Base-by-base conservation (phyloP, 2,329 filamentous ascomycete genomes). In the Alternaria triticimaculans region DNA sequence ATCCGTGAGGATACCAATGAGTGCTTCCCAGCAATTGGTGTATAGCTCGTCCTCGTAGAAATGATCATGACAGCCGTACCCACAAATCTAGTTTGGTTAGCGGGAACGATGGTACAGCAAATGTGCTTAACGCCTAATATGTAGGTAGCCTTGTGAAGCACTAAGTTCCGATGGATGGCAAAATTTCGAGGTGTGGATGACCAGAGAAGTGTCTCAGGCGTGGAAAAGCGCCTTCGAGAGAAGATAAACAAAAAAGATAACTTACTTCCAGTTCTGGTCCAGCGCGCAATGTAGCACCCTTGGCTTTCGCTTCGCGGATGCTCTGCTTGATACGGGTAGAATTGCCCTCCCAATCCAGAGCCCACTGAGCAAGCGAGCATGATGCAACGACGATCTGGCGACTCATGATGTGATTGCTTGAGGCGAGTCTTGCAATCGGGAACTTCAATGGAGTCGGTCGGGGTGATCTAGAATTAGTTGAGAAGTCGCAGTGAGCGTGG, bases 1-100 rank as follows among this genome's bases (percentile, higher is more conserved):
- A 77, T 92, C 85, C 3, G 81, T 76, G n/a, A 93, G 82, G 63
- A 93, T 90, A 55, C 83, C 80, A 14, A 82, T 82, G 1, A 91
- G 82, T 80, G 87, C 85, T 72, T 93, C 89, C 90, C 73, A 68
- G 57, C 43, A 41, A 44, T 63, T 46, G 28, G 55, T 51, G 25
- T 51, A 43, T 44, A 30, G 21, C 63, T 82, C 79, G n/a, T 72
- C 72, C 62, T 84, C 81, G 4, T 82, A 74, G 65, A 80, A 90
- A 72, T 91, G 89, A 75, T 93, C 91, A 41, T 41, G 37, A 41
- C 37, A 41, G 37, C 37, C 37, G 8, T 41, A 41, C 5, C 37
- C 37, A 41, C 37, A 41, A 10, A 41, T 18, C 37, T 41, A 41
- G 3, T 41, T 3, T 10, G 4, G 37, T 41, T 18, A 41, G 37